A percentile compares a stretch with the other conserved stretches of the same genome.
Conservation (phyloP, 257 asterid genomes). For the Striga asiatica region DNA sequence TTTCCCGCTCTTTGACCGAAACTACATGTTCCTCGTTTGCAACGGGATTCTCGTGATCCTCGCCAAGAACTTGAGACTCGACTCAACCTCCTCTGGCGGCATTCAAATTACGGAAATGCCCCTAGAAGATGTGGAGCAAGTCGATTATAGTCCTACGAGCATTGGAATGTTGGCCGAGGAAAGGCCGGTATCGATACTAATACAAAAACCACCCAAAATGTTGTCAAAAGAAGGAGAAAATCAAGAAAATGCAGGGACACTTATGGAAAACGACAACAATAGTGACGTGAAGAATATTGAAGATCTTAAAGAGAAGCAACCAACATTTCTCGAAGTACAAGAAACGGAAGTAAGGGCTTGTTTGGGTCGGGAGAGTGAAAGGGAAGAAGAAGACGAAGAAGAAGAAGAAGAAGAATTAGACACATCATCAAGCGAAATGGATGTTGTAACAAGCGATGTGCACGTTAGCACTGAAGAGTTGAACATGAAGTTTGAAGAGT, state of each 20-base stretch:
- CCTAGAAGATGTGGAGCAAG: background rate
- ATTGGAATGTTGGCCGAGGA: no score
- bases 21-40: conserved; percentile 54
- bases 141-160: no score
- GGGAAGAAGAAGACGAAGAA: conserved; percentile 8
- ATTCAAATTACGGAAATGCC: conserved; percentile 6
- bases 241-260: conserved; percentile 11
- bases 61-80: conserved; percentile 27
- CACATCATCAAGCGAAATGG: background rate
- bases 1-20: conserved; percentile 26
- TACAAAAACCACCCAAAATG: background rate
- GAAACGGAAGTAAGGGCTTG: background rate
- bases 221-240: background rate
- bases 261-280: no score
- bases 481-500: conserved; percentile 37
- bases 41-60: conserved; percentile 52
- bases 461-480: conserved; percentile 33
- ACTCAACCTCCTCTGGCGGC: background rate
- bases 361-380: conserved; percentile 8
- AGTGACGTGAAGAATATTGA: no score
- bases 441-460: no score
- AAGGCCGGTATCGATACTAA: no score
- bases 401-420: background rate
- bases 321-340: background rate
- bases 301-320: background rate